Conservation (phyloP, 140 eudicot genomes). For the Senecio squalidus region DNA sequence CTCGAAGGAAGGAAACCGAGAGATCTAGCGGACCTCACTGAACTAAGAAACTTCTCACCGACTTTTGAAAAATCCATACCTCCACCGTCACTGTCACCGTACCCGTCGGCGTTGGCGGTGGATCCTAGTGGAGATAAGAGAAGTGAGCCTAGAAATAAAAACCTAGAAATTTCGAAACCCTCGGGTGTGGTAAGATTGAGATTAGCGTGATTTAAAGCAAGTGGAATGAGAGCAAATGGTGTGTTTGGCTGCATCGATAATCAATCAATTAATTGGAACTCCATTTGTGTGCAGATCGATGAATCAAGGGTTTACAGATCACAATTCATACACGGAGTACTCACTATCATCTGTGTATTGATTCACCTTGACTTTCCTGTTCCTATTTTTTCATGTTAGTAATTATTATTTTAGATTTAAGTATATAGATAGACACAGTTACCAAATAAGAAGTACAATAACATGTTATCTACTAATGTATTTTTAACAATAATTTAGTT, state of each 20-base stretch:
- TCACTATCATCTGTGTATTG: too few relatives aligned
- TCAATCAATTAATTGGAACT: constrained; percentile 20
- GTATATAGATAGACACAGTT: too few relatives aligned
- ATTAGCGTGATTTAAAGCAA: constrained; percentile 45
- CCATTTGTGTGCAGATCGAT: constrained; percentile 26
- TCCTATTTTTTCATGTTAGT: too few relatives aligned
- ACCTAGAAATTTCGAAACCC: constrained; percentile 69
- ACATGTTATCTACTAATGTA: too few relatives aligned
- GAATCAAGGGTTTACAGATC: too few relatives aligned
- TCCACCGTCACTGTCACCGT: constrained; percentile 30
- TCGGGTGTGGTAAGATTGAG: constrained; percentile 40
- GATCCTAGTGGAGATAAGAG: constrained; percentile 48
- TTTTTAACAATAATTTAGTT: too few relatives aligned
- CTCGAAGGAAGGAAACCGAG: constrained; percentile 69
- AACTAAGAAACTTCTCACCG: constrained; percentile 91
- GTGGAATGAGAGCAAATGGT: constrained; percentile 64
- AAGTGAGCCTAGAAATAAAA: constrained; percentile 66
- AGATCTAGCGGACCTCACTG: constrained; percentile 98
- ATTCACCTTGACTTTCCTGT: constrained; percentile 32
- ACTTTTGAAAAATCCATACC: constrained; percentile 90
- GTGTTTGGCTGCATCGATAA: constrained; percentile 61
- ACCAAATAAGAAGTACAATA: too few relatives aligned
- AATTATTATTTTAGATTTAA: too few relatives aligned
- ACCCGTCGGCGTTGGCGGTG: constrained; percentile 12
- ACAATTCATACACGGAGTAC: too few relatives aligned